Conservation (phyloP, 2,329 filamentous ascomycete species). For the Colletotrichum viniferum region DNA sequence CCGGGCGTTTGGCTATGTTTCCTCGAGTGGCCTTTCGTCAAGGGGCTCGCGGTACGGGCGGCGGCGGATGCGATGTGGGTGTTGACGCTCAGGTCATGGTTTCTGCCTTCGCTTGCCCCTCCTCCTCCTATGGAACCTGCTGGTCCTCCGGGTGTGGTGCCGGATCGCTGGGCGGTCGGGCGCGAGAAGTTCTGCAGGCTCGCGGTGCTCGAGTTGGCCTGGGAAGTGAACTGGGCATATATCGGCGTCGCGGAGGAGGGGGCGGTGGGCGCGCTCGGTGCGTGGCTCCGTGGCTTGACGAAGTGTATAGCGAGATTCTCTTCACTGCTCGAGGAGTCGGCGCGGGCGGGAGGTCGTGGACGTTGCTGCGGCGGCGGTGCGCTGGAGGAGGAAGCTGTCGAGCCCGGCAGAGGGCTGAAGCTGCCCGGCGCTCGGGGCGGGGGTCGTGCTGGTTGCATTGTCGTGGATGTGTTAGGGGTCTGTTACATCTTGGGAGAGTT, state of each 20-base stretch:
- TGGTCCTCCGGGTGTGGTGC: conserved; percentile 10
- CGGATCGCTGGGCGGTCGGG: conserved; percentile 42
- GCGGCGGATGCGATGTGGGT: conserved; percentile 29
- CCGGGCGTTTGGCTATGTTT: conserved; percentile 77
- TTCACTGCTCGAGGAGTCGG: conserved; percentile 52
- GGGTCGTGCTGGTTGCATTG: conserved; percentile 55
- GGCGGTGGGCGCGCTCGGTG: conserved; percentile 19
- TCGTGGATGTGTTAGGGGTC: conserved; percentile 31
- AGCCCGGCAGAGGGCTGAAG: conserved; percentile 56
- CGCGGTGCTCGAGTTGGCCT: conserved; percentile 50
- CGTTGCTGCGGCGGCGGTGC: conserved; percentile 29
- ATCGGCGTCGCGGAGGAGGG: conserved; percentile 35
- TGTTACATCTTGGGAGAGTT: conserved; percentile 47
- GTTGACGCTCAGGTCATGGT: not conserved
- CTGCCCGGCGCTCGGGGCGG: conserved; percentile 56
- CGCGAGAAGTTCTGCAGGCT: conserved; percentile 65
- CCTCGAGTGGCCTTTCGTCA: conserved; percentile 54
- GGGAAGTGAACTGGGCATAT: conserved; percentile 52
- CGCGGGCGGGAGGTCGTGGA: conserved; percentile 40
- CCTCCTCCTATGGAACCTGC: not conserved
- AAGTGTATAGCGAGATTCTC: conserved; percentile 47
- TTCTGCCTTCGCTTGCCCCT: not conserved
- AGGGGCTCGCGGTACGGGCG: conserved; percentile 31
- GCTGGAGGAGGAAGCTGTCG: conserved; percentile 26
- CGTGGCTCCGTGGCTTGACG: conserved; percentile 45